Evolutionary conservation across 768 basidiomycete genomes (phyloP), one percentile per base, ranked within the genome.

Genomic region (Rhizopogon vinicolor): DNA sequence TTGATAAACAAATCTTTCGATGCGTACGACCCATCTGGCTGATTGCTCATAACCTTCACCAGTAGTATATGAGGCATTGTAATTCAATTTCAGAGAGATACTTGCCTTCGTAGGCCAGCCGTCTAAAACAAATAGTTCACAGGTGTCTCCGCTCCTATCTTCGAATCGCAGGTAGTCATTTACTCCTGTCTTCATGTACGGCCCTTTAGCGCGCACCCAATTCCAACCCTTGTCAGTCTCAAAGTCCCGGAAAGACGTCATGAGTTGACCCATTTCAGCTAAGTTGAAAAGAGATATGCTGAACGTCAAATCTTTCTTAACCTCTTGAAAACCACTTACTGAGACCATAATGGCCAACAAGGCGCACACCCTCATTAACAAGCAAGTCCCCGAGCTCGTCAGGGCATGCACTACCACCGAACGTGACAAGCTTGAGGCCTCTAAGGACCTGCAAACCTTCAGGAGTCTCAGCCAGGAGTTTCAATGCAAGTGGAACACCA

Each of bases 151-250:
- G 0, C 75, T 78, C 29, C 69, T 72, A 3, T 71, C 67, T 57
- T 78, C 79, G 54, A 81, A 73, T 50, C 69, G 69, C 49, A 80
- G 53, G 63, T 75, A 82, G 19, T 67, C 54, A 13, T 59, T 53
- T 42, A 67, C 42, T 1, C 56, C 53, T 0, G 63, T 57, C 8
- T 55, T 53, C 6, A 63, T 18, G 43, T 63, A 18, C 0, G 67
- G 63, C 2, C 66, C 63, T 31, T 65, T 68, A n/a, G 67, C 59
- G 28, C 77, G 74, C 42, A 78, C 62, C 76, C 78, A 84, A 60
- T 79, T 81, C 82, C 83, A 85, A 10, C 57, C 75, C 63, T 82
- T 83, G 69, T 84, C 82, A 4, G 59, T 69, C 5, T 64, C 65
- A 53, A 77, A 80, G 55, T 80, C 72, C 35, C 80, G 76, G 49